Percentiles rank a stretch among this genome's conserved stretches.
phyloP scores from a whole-genome alignment of 2,329 filamentous ascomycete genomes.

The Cercospora zeina region DNA sequence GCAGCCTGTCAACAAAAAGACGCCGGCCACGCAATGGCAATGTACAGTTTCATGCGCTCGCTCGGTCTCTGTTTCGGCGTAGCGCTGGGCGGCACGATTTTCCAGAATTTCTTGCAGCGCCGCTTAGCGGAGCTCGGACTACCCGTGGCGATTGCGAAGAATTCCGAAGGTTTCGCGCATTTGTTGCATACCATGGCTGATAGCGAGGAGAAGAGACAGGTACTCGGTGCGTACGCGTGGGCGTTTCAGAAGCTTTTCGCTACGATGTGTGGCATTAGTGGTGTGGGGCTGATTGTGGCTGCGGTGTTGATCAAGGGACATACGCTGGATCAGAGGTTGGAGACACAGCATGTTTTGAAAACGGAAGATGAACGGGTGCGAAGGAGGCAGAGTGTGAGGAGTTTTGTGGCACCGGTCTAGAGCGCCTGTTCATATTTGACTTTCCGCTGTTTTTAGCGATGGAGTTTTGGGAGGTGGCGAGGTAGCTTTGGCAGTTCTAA shows the following conservation, averaged over 20 bases:
- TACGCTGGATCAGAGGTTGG: conserved; percentile 25
- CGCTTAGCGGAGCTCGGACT: conserved; percentile 21
- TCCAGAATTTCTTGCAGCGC: conserved; percentile 39
- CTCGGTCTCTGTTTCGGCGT: conserved; percentile 54
- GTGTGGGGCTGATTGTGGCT: conserved; percentile 27
- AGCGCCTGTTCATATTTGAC: background rate
- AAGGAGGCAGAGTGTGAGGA: background rate
- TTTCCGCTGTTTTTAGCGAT: background rate
- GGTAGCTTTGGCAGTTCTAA: background rate
- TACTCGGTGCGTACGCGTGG: conserved; percentile 27
- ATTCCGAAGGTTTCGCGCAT: conserved; percentile 31
- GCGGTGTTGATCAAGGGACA: conserved; percentile 21
- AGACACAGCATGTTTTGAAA: conserved; percentile 20
- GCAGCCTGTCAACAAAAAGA: conserved; percentile 41
- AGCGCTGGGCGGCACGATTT: conserved; percentile 48
- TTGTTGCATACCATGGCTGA: conserved; percentile 26
- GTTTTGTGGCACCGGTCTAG: background rate
- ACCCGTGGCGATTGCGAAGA: conserved; percentile 23
- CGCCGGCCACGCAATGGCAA: conserved; percentile 43
- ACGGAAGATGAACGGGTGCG: background rate
- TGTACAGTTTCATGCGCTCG: conserved; percentile 51
- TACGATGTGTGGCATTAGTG: conserved; percentile 31
- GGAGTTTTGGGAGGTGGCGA: background rate
- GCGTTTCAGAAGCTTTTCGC: conserved; percentile 32
- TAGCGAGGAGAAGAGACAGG: conserved; percentile 15